Percentiles rank a stretch among this genome's conserved stretches.
Conservation (phyloP, 2,329 filamentous ascomycete genomes). For the Ophiostoma quercus region DNA sequence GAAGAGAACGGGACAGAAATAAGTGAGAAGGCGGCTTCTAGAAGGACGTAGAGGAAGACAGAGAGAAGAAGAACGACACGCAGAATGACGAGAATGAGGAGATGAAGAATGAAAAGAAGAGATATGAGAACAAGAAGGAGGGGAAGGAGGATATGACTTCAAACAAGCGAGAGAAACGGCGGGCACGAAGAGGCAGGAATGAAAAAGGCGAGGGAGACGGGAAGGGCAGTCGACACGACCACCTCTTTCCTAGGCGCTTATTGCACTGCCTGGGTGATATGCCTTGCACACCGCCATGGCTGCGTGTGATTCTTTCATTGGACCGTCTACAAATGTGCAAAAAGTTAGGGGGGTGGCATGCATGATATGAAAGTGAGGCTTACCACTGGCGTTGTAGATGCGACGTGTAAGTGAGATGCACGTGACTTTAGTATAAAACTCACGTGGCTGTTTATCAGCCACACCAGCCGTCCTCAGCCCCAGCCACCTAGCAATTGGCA, state of each 20-base stretch:
- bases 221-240: background rate
- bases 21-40: too few relatives aligned
- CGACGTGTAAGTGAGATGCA: background rate
- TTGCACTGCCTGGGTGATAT: too few relatives aligned
- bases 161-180: background rate
- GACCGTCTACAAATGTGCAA: background rate
- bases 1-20: too few relatives aligned
- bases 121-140: too few relatives aligned
- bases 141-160: too few relatives aligned
- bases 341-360: background rate
- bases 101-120: too few relatives aligned
- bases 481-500: background rate
- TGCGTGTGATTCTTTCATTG: background rate
- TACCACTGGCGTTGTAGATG: background rate
- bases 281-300: background rate
- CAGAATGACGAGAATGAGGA: too few relatives aligned
- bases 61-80: background rate
- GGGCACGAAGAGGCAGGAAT: background rate
- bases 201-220: background rate
- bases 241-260: too few relatives aligned
- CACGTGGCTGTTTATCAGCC: conserved; percentile 11
- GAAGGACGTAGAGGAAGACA: background rate
- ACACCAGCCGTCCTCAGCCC: background rate
- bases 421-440: background rate
- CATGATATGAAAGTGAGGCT: conserved; percentile 4